Base-by-base conservation (phyloP, 2,329 filamentous ascomycete genomes). In the Arthroderma sp. region DNA sequence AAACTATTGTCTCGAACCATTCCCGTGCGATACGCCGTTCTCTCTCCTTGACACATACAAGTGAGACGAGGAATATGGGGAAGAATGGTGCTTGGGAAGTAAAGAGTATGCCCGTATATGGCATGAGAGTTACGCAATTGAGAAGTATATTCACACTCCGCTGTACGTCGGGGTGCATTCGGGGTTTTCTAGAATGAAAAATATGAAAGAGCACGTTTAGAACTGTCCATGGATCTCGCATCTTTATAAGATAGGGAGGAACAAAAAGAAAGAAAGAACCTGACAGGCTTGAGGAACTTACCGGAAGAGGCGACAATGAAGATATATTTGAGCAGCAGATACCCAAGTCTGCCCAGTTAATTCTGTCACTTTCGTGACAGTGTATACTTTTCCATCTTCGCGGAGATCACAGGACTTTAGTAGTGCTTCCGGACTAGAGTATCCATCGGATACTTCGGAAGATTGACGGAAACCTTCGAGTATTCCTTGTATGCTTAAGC, bases 291-390 rank as follows among this genome's bases (percentile, higher is more conserved):
- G 10, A n/a, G 7, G 29, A 5, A 15, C 45, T 31, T 29, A 46
- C 46, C 50, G 41, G 36, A 46, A 40, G 15, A 50, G 38, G 15
- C 48, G 38, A 36, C 50, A 52, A 7, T 50, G 37, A 10, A 52
- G 41, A 42, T 52, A 52, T 32, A 52, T 50, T 36, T 50, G 43
- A 7, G 46, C 48, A 2, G 50, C 46, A 3, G 37, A 36, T 15
- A 50, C 48, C 39, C 43, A 52, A 11, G 38, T 45, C 37, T 52
- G 36, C 10, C 46, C 43, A n/a, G 44, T 42, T 4, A 52, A 42
- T 11, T 50, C 46, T 3, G 46, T 49, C 29, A 45, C 46, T 36
- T 46, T 39, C n/a, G 40, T 37, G 6, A 41, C 29, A 11, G 37
- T 46, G 6, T 31, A 10, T 22, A 52, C 43, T 32, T 50, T 44